Evolutionary conservation across 2,329 filamentous ascomycete genomes (phyloP).

Genomic region (Cladosporium oxysporum): DNA sequence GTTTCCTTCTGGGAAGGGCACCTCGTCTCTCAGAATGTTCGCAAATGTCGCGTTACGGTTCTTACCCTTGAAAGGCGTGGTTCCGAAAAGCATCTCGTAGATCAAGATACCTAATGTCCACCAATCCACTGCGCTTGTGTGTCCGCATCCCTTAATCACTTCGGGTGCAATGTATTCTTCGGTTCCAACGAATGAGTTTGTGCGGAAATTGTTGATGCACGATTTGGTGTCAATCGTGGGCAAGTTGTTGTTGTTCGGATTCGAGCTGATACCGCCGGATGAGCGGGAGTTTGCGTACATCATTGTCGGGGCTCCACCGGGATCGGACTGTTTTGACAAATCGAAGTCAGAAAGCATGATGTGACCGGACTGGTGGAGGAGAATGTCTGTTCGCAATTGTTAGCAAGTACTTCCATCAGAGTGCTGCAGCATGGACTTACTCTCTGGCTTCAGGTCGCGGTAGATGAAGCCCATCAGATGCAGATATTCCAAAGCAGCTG

Average conservation of each 20-base stretch:
- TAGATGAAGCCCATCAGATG: constrained; percentile 99
- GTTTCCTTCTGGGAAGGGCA: constrained; percentile 88
- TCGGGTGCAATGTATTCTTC: constrained; percentile 99
- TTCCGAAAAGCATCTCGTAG: constrained; percentile 98
- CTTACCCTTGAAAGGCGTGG: constrained; percentile 98
- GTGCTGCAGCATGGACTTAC: constrained; percentile 57
- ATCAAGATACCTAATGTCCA: constrained; percentile 97
- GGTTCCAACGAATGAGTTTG: constrained; percentile 97
- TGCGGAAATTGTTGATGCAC: constrained; percentile 96
- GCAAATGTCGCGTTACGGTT: constrained; percentile 97
- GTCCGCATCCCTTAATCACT: constrained; percentile 97
- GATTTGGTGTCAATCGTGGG: constrained; percentile 99
- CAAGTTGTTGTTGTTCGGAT: constrained; percentile 62
- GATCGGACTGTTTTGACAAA: constrained; percentile 94
- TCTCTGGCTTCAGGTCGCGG: constrained; percentile 93
- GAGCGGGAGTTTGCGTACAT: constrained; percentile 60
- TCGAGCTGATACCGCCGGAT: constrained; percentile 67
- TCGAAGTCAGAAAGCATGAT: constrained; percentile 99
- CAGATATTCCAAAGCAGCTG: constrained; percentile 91
- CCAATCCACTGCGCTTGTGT: constrained; percentile 98
- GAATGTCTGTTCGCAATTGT: constrained; percentile 69
- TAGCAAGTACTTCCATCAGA: constrained; percentile 33
- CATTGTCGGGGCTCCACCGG: constrained; percentile 95
- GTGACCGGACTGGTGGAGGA: constrained; percentile 97
- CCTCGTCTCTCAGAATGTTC: constrained; percentile 93